Base-by-base conservation (phyloP, 2,329 filamentous ascomycete species). In the Fusarium xyrophilum region DNA sequence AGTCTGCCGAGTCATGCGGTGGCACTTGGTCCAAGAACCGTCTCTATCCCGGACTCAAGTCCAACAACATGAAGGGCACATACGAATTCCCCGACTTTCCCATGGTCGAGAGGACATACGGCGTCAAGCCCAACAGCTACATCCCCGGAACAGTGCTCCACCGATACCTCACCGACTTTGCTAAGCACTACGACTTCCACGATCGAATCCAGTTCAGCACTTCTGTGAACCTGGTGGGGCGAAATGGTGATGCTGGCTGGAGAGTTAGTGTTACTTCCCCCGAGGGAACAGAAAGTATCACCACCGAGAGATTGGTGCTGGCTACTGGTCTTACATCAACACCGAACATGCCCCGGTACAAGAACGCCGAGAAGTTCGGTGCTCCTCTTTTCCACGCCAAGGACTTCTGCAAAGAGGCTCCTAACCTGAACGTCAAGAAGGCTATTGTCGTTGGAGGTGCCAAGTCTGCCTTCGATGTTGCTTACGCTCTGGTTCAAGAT, bases 11-110 rank as follows among this genome's bases (percentile, higher is more conserved):
- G 23, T 82, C 84, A 4, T 75, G 86, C 39, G 89, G 89, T 2
- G 89, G 89, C 8, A 85, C 85, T 13, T 91, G 88, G 89, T 83
- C 85, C 7, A 77, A 83, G 54, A 78, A 87, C 28, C 82, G 88
- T 2, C 77, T 90, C 1, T 87, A 91, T 74, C 83, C 85, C 0
- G 86, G 85, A 4, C 80, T 91, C 44, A 87, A 86, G 61, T 85
- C 86, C 6, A 91, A 91, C 76, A 91, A 91, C 68, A 81, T 89
- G 74, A 74, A 85, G 11, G 88, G 88, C 23, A 85, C 84, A 2
- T 89, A 88, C 69, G 88, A 91, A 72, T 90, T 83, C 65, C 84
- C 83, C 10, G 89, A 90, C 65, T 89, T 88, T 60, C 86, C 88
- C 8, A 88, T 91, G 86, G 74, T 78, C 12, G 76, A 78, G 30